These are phyloP conservation scores for Ilyonectria sp. DNA, from an alignment of 2,329 filamentous ascomycete species.

Conservation along the genomic window DNA sequence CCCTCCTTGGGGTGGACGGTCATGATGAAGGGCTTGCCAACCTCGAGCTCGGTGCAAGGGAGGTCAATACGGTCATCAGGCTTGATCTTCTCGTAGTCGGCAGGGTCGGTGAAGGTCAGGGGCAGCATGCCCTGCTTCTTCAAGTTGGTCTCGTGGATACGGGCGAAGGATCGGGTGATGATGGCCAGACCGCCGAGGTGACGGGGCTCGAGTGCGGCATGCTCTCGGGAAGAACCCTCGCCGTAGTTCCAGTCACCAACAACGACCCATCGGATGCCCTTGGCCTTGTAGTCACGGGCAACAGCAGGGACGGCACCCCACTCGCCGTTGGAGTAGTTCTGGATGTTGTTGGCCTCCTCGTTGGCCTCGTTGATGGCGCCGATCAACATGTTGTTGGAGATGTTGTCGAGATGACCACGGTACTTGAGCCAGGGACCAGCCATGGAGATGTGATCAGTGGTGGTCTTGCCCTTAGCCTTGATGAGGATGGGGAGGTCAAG, in stretches of 20 bases:
- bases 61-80: conserved; percentile 89
- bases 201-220: conserved; percentile 96
- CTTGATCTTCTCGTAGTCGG: conserved; percentile 97
- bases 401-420: conserved; percentile 98
- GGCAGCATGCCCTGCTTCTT: conserved; percentile 99
- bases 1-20: conserved; percentile 93
- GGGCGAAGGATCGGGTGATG: conserved; percentile 94
- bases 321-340: conserved; percentile 88
- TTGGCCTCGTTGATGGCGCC: conserved; percentile 97
- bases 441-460: conserved; percentile 97
- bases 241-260: conserved; percentile 99
- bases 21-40: conserved; percentile 94
- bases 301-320: conserved; percentile 92
- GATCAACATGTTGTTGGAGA: conserved; percentile 99
- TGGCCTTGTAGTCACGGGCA: conserved; percentile 98
- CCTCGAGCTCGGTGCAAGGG: conserved; percentile 87
- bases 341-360: conserved; percentile 96
- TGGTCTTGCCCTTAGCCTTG: conserved; percentile 98
- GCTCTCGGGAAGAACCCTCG: conserved; percentile 97
- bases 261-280: conserved; percentile 97
- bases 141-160: conserved; percentile 99
- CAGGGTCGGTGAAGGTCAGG: conserved; percentile 93
- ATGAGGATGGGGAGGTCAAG: conserved; percentile 90
- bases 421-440: conserved; percentile 99
- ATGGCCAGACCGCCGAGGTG: conserved; percentile 98